A percentile compares a stretch with the other conserved stretches of the same genome.
Conservation (phyloP, 805 yeast species). For the Saccharomycopsis capsularis region DNA sequence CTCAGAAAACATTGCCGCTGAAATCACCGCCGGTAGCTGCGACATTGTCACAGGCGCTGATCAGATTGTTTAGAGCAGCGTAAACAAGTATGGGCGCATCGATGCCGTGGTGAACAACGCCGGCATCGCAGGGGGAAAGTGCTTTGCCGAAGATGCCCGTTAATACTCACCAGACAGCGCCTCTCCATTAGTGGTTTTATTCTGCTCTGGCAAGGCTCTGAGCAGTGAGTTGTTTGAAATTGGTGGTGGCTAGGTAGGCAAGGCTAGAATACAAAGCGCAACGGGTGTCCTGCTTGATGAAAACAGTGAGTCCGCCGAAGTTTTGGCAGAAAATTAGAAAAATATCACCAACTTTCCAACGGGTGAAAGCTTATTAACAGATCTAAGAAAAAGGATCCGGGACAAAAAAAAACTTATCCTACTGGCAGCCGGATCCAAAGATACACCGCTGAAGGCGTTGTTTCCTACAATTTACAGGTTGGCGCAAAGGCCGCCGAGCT, state of each 20-base stretch:
- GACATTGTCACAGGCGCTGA: slow-evolving; percentile 68
- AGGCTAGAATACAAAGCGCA: slow-evolving; percentile 91
- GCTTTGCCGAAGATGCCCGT: slow-evolving; percentile 78
- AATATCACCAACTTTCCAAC: slow-evolving; percentile 53
- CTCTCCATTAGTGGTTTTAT: slow-evolving; percentile 81
- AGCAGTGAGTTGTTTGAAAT: slow-evolving; percentile 78
- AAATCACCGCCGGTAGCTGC: slow-evolving; percentile 66
- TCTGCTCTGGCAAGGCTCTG: slow-evolving; percentile 66
- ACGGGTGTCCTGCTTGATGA: slow-evolving; percentile 60
- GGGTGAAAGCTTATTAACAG: slow-evolving; percentile 35
- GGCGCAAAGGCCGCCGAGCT: no score
- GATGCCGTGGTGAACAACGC: slow-evolving; percentile 90
- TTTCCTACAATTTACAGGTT: no score
- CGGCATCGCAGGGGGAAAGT: slow-evolving; percentile 85
- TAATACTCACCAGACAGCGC: slow-evolving; percentile 82
- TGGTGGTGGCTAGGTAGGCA: slow-evolving; percentile 96
- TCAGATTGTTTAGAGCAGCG: slow-evolving; percentile 71
- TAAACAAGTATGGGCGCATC: slow-evolving; percentile 70
- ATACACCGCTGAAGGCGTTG: no score
- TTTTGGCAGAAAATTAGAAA: slow-evolving; percentile 58
- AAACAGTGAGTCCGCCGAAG: slow-evolving; percentile 56
- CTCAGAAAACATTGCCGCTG: slow-evolving; percentile 66
- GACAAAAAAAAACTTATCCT: no score
- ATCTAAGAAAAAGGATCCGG: slow-evolving; percentile 35
- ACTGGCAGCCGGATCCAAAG: no score